Conservation (phyloP, 176 grass and related monocot species). For the Musa schizocarpa region DNA sequence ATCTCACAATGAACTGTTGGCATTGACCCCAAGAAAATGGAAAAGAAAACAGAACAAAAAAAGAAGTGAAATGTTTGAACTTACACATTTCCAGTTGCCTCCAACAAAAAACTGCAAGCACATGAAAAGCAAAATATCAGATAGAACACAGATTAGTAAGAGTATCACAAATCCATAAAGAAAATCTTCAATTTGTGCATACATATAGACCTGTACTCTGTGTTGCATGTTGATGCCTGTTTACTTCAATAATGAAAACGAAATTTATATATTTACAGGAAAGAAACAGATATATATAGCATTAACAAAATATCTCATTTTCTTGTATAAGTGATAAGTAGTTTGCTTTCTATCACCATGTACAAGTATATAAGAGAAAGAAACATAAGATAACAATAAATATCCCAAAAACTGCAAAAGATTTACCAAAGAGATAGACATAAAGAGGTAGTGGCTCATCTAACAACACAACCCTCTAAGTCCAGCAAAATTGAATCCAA, state of each 20-base stretch:
- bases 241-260: background rate
- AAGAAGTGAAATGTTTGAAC: constrained; percentile 19
- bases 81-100: constrained; percentile 99
- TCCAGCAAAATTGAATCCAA: too few relatives aligned
- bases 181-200: too few relatives aligned
- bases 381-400: background rate
- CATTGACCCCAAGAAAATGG: background rate
- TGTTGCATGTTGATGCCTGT: background rate
- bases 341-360: background rate
- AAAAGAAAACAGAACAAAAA: background rate
- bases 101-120: constrained; percentile 91
- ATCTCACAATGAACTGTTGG: background rate
- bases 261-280: too few relatives aligned
- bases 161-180: too few relatives aligned
- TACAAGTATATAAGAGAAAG: background rate
- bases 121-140: constrained; percentile 8
- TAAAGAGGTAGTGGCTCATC: too few relatives aligned
- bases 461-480: too few relatives aligned
- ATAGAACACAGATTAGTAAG: too few relatives aligned
- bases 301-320: background rate
- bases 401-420: background rate
- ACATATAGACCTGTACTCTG: too few relatives aligned
- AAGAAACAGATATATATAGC: background rate
- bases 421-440: too few relatives aligned
- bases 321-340: background rate